phyloP scores from a whole-genome alignment of 495 filamentous ascomycete species.

The Aeminium ludgeri region DNA sequence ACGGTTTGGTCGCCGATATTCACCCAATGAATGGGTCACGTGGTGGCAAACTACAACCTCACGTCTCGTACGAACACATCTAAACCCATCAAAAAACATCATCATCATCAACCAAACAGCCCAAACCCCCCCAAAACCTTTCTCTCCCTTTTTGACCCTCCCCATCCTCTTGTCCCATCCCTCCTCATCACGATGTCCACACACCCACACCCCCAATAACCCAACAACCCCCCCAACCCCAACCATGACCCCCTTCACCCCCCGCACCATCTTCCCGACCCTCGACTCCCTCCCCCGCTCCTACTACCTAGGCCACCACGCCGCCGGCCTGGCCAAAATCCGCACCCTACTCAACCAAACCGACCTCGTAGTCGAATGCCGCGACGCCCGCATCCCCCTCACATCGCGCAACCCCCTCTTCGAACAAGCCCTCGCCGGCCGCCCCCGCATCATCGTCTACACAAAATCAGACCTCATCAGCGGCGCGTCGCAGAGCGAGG shows the following conservation, averaged over 20 bases:
- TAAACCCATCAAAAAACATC: too few species aligned
- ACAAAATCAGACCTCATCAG: constrained; percentile 71
- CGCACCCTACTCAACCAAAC: constrained; percentile 63
- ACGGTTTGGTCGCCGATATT: too few species aligned
- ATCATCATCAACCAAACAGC: too few species aligned
- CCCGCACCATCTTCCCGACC: constrained; percentile 51
- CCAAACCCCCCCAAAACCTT: too few species aligned
- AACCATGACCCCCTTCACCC: constrained; percentile 39
- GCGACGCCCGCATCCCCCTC: constrained; percentile 79
- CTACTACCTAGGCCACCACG: constrained; percentile 95
- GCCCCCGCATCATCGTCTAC: constrained; percentile 65
- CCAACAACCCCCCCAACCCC: background rate
- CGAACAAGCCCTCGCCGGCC: constrained; percentile 47
- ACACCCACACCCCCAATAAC: too few species aligned
- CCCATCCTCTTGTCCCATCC: too few species aligned
- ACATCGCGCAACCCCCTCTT: constrained; percentile 85
- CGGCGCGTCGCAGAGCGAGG: too few species aligned
- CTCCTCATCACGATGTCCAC: too few species aligned
- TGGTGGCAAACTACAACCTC: too few species aligned
- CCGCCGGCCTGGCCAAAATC: constrained; percentile 68
- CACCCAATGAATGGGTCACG: too few species aligned
- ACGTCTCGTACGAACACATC: too few species aligned
- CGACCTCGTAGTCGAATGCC: constrained; percentile 84
- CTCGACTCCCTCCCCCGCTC: constrained; percentile 63
- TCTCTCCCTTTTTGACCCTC: too few species aligned